Conservation (phyloP, 805 yeast species). For the Suhomyces faveliae region DNA sequence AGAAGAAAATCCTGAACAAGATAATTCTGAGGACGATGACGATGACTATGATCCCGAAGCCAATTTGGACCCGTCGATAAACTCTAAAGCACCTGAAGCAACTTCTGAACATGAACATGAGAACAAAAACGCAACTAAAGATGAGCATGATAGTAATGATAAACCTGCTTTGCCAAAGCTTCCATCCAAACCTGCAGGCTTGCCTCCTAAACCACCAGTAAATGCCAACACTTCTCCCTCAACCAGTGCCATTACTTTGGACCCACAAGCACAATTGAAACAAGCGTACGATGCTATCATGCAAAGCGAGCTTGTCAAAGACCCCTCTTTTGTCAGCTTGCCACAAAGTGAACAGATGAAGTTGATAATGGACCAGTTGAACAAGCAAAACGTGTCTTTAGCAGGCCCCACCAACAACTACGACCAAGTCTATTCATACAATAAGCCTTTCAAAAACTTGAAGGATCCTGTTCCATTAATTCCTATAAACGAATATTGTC, state of each 20-base stretch:
- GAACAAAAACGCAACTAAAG: background rate
- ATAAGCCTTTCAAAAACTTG: slow-evolving; percentile 33
- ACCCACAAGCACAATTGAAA: slow-evolving; percentile 20
- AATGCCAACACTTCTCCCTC: slow-evolving; percentile 7
- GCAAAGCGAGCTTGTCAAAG: slow-evolving; percentile 33
- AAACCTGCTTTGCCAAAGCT: background rate
- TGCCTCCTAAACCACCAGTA: slow-evolving; percentile 32
- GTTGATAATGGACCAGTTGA: slow-evolving; percentile 36
- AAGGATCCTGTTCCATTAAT: slow-evolving; percentile 32
- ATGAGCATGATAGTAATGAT: background rate
- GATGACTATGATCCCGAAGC: background rate
- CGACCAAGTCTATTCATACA: slow-evolving; percentile 46
- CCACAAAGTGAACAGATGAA: slow-evolving; percentile 32
- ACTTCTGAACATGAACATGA: background rate
- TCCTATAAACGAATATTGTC: slow-evolving; percentile 45
- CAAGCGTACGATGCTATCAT: slow-evolving; percentile 38
- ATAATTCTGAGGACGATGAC: background rate
- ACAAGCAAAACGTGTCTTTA: slow-evolving; percentile 33
- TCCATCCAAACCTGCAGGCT: slow-evolving; percentile 16
- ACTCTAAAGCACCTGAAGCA: background rate
- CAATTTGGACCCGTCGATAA: background rate
- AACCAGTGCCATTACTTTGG: background rate
- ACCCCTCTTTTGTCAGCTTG: slow-evolving; percentile 38
- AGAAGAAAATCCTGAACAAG: too few relatives aligned
- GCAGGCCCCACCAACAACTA: slow-evolving; percentile 23